These are phyloP conservation scores for Trapa bicornis DNA, from an alignment of 345 rosid genomes.

Conservation along the genomic window DNA sequence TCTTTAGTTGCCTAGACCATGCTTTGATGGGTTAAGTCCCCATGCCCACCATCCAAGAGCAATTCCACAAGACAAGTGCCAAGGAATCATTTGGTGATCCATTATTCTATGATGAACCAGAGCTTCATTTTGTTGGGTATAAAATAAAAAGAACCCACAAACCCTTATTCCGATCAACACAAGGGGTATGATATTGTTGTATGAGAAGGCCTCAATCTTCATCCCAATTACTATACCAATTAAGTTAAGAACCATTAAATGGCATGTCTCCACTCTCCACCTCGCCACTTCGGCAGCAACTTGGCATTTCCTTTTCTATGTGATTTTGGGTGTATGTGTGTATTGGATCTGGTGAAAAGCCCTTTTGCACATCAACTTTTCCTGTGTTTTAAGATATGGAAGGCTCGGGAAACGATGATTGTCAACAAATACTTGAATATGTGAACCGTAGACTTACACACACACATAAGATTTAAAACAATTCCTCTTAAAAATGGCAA, in stretches of 20 bases:
- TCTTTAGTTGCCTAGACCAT: background rate
- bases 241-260: background rate
- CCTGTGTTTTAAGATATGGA: conserved; percentile 2
- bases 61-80: background rate
- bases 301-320: background rate
- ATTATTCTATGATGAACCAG: too few relatives aligned
- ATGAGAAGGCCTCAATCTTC: too few relatives aligned
- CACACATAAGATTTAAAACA: background rate
- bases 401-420: conserved; percentile 5
- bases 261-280: background rate
- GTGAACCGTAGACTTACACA: background rate
- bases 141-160: too few relatives aligned
- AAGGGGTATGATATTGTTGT: too few relatives aligned
- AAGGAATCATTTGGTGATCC: too few relatives aligned
- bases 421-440: background rate
- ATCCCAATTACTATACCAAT: background rate
- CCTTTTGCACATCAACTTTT: background rate
- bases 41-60: too few relatives aligned
- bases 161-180: too few relatives aligned
- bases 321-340: background rate
- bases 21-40: too few relatives aligned
- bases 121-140: too few relatives aligned
- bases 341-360: conserved; percentile 9
- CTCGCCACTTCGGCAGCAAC: background rate
- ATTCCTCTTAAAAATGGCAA: background rate